Evolutionary conservation across 164 flowering plant species (phyloP), one percentile per base, ranked within the genome.

Genomic region (Vitis rupestris): DNA sequence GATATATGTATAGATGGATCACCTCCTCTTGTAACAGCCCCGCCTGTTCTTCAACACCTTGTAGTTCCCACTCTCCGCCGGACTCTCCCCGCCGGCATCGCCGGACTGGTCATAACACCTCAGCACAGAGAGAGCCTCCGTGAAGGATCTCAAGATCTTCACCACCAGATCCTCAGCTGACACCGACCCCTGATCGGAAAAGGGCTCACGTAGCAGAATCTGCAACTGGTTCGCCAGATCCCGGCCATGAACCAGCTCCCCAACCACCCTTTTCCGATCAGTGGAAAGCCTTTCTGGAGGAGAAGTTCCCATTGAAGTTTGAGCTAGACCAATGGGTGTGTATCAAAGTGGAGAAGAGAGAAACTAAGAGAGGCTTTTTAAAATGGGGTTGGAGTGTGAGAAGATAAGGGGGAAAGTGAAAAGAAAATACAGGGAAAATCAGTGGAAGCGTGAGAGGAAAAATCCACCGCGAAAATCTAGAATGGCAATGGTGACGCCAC

Each of bases 11-110:
- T 16, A 30, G 12, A 50, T 8, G 11, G n/a, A 15, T 64, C 68
- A 78, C 81, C 72, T 75, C 68, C 81, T 79, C 70, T 65, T 75
- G 72, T 79, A 72, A 52, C 78, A 75, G 1, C 81, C 81, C 50
- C 81, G 69, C 63, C 61, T 61, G 29, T 59, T 66, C 61, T 68
- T 72, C 2, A 37, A 2, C 15, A 60, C 53, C 30, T 61, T 9
- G 16, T 8, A 11, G 10, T 63, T 44, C 30, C 67, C 62, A 58
- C 61, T 75, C 50, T 37, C 44, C 44, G 44, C 44, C 44, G 44
- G 6, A 37, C 61, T 50, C 29, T 69, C 61, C 53, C 65, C 74
- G 12, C 68, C 65, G 61, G 82, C 79, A 65, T 80, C 81, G 23
- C 74, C 85, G 7, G 72, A 66, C 69, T 58, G 72, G 63, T 64